Base-by-base conservation (phyloP, 441 rosid species). In the Iberis amara region DNA sequence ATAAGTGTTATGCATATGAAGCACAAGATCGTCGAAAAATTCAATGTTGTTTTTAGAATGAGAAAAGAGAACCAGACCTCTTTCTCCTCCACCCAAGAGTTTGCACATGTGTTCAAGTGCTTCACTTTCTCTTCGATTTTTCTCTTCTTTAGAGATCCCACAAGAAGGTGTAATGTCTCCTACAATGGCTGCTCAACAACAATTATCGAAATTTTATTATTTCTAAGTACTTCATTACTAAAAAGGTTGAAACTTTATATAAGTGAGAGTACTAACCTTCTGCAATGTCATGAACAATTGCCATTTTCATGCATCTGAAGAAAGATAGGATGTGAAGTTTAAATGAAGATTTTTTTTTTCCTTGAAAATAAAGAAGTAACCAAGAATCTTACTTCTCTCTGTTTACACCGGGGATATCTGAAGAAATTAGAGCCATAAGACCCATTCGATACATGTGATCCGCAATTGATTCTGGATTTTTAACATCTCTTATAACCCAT, bases 381-480 rank as follows among this genome's bases (percentile, higher is more conserved):
- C 14, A 28, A 50, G 38, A 43, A 18, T 18, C 73, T 64, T 64
- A 91, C 98, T 80, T 91, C 73, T 85, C 90, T 39, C 95, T 78
- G 57, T 87, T 75, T 21, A 91, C 76, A 52, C 95, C 83, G 3
- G 96, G 96, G 32, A 87, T 68, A 71, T 87, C 89, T 7, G 82
- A 69, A 55, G 89, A 77, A 55, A 87, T 70, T 6, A 91, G 72
- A 45, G 88, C 90, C 98, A 85, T 87, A 50, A 87, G 65, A 58
- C 94, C 89, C 98, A 91, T 91, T 8, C 95, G 70, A 32, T 87
- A 79, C 96, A 91, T 87, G 52, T 91, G 98, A 76, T 91, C 98
- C 1, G 85, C 77, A 24, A 87, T 76, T 0, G 95, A 87, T 72
- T 91, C 95, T 4, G 98, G 92, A 66, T 76, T 65, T 55, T 76